Conservation (phyloP, 2,329 filamentous ascomycete genomes). For the Hypoxylon rubiginosum region DNA sequence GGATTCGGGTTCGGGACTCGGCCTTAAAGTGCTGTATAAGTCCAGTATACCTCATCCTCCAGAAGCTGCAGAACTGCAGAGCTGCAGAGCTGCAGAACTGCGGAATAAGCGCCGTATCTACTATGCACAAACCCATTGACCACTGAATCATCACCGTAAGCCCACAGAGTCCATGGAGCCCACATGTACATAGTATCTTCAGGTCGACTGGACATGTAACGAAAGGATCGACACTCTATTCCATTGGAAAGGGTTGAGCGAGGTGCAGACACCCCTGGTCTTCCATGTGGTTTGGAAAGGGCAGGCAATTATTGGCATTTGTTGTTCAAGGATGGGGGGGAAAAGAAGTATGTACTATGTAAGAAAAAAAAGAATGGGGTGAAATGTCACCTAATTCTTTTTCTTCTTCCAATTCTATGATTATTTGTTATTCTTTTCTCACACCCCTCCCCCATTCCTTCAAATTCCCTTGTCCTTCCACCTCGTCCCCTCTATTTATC, state of each 20-base stretch:
- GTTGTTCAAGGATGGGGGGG: conserved; percentile 3
- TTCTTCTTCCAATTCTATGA: conserved; percentile 4
- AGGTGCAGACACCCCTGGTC: conserved; percentile 16
- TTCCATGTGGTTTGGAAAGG: conserved; percentile 24
- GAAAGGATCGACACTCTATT: conserved; percentile 18
- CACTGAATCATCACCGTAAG: background rate
- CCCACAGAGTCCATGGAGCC: background rate
- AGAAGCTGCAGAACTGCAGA: too few relatives aligned
- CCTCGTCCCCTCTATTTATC: background rate
- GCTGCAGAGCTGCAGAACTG: background rate
- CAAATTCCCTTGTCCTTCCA: conserved; percentile 17
- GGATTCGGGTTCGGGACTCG: background rate
- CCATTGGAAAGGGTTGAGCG: conserved; percentile 12
- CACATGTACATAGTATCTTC: background rate
- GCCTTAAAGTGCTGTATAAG: background rate
- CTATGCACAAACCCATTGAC: background rate
- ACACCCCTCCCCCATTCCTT: conserved; percentile 16
- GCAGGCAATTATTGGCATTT: background rate
- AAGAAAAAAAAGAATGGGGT: conserved; percentile 11
- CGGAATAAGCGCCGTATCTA: conserved; percentile 1
- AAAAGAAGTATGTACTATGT: conserved; percentile 1
- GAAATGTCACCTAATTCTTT: conserved; percentile 20
- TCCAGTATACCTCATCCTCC: too few relatives aligned
- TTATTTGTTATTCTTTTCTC: conserved; percentile 12
- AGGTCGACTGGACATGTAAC: conserved; percentile 12